Evolutionary conservation across 2,329 filamentous ascomycete species (phyloP), one percentile per base, ranked within the genome.

Genomic region (Metarhizium album): DNA sequence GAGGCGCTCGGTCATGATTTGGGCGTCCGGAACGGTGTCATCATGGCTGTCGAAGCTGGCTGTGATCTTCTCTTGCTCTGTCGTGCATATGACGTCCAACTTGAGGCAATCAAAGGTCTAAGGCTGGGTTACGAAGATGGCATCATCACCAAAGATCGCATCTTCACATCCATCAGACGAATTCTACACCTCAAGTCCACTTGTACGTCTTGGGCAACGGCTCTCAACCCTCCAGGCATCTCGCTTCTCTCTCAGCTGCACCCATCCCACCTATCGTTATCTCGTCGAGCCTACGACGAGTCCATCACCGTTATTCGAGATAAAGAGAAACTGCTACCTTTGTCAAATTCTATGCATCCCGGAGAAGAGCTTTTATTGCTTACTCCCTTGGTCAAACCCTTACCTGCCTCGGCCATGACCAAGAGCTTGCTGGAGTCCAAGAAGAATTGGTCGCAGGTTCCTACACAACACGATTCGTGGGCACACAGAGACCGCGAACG

Each of bases 41-140:
- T 97, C 59, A 96, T 96, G 90, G 93, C 93, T 3, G 87, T 96
- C 47, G 93, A 95, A 65, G 91, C 93, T 31, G 93, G 93, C 14
- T 97, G 93, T 63, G 93, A 98, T 65, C 73, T 97, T 49, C 82
- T 96, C 4, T 78, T 96, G 5, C 78, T 96, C 1, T 97, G 90
- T 60, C 83, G 90, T 43, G 90, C 89, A 5, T 94, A 90, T 59
- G 83, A 87, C 37, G 84, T 91, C 20, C 90, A 97, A 65, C 81
- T 93, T 56, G 91, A 97, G 67, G 91, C 90, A 7, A 87, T 98
- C 61, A 87, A 86, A 35, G 91, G 90, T 0, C 74, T 97, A 46
- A 94, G 93, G 62, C 75, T 95, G 9, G 90, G 90, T 0, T 80
- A 95, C 31, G 89, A 95, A 57, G 95, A 93, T 62, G 87, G 86